phyloP scores from a whole-genome alignment of 257 asterid species.

The Solanum arcanum region DNA sequence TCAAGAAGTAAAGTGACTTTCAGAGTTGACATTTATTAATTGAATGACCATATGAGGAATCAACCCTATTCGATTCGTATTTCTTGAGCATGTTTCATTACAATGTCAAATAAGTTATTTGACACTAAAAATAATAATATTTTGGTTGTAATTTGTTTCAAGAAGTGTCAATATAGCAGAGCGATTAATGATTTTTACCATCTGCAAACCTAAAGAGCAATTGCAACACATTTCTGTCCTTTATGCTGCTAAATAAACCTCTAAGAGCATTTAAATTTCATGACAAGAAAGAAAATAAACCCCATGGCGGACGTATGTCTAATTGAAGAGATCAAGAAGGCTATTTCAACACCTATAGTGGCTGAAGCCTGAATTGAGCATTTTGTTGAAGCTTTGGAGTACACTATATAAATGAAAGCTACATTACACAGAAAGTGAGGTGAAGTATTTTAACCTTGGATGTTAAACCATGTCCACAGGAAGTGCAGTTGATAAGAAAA shows the following conservation, averaged over 20 bases:
- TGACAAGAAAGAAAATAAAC: neutral
- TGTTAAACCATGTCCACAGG: slow-evolving; percentile 32
- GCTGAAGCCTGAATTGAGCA: neutral
- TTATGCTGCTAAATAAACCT: neutral
- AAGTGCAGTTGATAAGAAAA: slow-evolving; percentile 56
- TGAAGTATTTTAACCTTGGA: neutral
- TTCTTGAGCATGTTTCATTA: neutral
- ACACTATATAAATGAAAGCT: neutral
- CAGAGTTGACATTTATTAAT: neutral
- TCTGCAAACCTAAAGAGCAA: neutral
- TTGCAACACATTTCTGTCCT: neutral
- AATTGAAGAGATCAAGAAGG: neutral
- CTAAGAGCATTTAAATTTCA: neutral
- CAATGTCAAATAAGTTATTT: neutral
- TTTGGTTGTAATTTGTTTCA: neutral
- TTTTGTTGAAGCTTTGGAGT: neutral
- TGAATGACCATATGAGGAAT: neutral
- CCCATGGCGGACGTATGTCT: neutral
- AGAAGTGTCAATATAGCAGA: neutral
- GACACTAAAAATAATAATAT: neutral
- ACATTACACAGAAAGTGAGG: neutral
- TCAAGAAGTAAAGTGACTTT: neutral
- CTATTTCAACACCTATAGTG: neutral
- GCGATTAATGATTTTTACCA: neutral
- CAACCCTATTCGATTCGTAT: neutral